phyloP scores from a whole-genome alignment of 345 rosid genomes.

The Moricandia arvensis region DNA sequence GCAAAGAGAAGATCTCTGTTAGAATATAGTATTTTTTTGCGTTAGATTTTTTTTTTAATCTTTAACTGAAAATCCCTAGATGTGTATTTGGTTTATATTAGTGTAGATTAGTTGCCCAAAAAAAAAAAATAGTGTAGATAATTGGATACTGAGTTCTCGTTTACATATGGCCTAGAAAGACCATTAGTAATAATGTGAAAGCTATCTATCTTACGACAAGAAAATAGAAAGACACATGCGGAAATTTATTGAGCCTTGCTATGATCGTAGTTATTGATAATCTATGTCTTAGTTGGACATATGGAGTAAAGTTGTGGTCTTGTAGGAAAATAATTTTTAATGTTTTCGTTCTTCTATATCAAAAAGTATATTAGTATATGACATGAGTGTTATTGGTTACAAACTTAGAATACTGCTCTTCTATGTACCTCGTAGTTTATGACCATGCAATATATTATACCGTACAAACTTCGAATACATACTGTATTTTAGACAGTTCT shows the following conservation, averaged over 20 bases:
- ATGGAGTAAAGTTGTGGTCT: constrained; percentile 5
- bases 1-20: not conserved
- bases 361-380: not conserved
- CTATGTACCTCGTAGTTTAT: not conserved
- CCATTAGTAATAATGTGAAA: constrained; percentile 25
- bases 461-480: not conserved
- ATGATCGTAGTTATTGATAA: constrained; percentile 16
- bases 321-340: not conserved
- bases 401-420: not conserved
- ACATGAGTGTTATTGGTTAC: not conserved
- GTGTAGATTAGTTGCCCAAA: no score
- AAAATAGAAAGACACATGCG: constrained; percentile 36
- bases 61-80: not conserved
- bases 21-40: not conserved
- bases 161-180: constrained; percentile 25
- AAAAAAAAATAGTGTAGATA: no score
- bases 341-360: not conserved
- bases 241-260: constrained; percentile 22
- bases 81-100: no score
- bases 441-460: not conserved
- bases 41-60: not conserved
- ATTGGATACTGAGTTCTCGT: not conserved
- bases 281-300: constrained; percentile 1
- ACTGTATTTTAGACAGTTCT: no score
- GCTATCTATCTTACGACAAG: constrained; percentile 34